Base-by-base conservation (phyloP, 306 rosid species). In the Gillenia trifoliata region DNA sequence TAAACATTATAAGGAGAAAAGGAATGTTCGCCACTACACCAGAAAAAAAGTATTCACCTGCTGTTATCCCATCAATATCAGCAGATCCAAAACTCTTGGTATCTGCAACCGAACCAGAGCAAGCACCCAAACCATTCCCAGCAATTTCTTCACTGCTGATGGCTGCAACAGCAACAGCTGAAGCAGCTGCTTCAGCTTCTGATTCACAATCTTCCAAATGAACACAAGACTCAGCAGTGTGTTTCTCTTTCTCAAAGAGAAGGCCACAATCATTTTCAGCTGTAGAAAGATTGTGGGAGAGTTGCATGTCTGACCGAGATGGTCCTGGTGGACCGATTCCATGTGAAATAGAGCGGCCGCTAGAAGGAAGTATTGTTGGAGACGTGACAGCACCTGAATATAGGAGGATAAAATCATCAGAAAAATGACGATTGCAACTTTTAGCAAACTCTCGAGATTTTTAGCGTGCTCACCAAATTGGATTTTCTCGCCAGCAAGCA, bases 401-500 rank as follows among this genome's bases (percentile, higher is more conserved):
- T 25, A 73, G 70, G 75, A 49, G 74, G 50, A 70, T 1, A 74
- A 68, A 25, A 73, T 15, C 40, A 64, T 68, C 41, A 68, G 74
- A 26, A 75, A 74, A 66, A 74, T 47, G 26, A 62, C 6, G 75
- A 71, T 33, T 66, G 36, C 56, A 83, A 66, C 17, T 50, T 54
- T 28, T 40, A 29, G 40, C 23, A 62, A 75, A 33, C 49, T 50
- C 17, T 69, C 7, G 50, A 22, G 72, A 55, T 68, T 34, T 50
- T 61, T 7, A 33, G 9, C 22, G 79, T 80, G 52, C 98, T 87
- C 72, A 94, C 98, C 98, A 82, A 94, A 94, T 79, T 94, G 98
- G 84, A 94, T 94, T 86, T 91, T 91, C 87, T 94, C 98, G 77
- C 97, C 98, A 61, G 98, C 96, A 82, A 94, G 97, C 78, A 94